phyloP scores from a whole-genome alignment of 2,329 filamentous ascomycete genomes.

The Ophiostoma australiae region DNA sequence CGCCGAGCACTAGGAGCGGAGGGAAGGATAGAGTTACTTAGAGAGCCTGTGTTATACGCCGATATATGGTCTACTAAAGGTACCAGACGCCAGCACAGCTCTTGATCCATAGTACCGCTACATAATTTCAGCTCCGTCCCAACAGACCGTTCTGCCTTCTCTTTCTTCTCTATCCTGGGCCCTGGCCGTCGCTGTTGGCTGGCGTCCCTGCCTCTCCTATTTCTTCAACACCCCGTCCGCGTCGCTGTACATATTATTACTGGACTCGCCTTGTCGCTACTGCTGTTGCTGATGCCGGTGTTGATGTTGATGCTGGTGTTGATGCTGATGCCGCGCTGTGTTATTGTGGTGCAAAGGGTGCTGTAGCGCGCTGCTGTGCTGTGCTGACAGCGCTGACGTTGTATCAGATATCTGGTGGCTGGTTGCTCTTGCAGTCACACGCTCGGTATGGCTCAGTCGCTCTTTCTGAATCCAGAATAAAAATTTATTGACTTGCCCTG shows the following conservation, averaged over 20 bases:
- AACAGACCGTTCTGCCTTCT: background rate
- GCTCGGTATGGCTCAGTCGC: conserved; percentile 12
- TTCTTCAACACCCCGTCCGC: conserved; percentile 8
- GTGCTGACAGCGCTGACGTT: conserved; percentile 11
- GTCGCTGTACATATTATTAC: no score
- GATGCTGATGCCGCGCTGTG: conserved; percentile 7
- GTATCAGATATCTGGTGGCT: conserved; percentile 14
- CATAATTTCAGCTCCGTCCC: background rate
- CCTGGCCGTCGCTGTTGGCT: background rate
- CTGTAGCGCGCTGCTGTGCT: conserved; percentile 11
- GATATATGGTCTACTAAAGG: background rate
- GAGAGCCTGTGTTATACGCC: background rate
- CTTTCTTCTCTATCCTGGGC: no score
- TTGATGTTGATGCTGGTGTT: background rate
- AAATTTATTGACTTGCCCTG: background rate
- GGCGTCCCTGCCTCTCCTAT: conserved; percentile 10
- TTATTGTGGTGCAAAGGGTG: background rate
- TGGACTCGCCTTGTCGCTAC: background rate
- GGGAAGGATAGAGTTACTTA: background rate
- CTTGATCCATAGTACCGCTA: background rate
- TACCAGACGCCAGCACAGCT: background rate
- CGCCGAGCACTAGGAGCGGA: background rate
- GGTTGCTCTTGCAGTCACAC: conserved; percentile 17
- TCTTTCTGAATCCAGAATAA: background rate
- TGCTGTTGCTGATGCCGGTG: background rate